phyloP scores from a whole-genome alignment of 768 basidiomycete species.

The Rhizopogon salebrosus region DNA sequence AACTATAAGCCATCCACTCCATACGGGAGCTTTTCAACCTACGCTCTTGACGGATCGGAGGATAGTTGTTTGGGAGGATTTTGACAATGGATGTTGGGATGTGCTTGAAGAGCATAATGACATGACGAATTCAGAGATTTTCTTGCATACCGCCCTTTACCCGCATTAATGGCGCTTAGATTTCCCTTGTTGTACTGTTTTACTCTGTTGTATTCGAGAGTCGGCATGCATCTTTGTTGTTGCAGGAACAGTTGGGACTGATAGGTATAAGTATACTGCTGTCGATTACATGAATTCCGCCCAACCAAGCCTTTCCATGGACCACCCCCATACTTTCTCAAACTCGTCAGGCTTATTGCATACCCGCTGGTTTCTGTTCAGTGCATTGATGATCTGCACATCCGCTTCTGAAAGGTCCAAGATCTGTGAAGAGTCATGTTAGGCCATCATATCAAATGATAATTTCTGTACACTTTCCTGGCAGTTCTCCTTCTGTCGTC shows the following conservation, averaged over 20 bases:
- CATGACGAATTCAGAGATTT: background rate
- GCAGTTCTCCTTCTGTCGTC: constrained; percentile 21
- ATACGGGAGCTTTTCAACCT: background rate
- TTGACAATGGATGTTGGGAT: background rate
- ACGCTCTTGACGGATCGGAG: constrained; percentile 2
- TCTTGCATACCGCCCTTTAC: background rate
- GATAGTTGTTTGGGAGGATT: constrained; percentile 15
- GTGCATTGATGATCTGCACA: constrained; percentile 31
- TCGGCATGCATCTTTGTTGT: no score
- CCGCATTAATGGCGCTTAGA: constrained; percentile 6
- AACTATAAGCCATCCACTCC: constrained; percentile 4
- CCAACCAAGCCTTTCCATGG: constrained; percentile 36
- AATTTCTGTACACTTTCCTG: constrained; percentile 27
- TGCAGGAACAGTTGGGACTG: background rate
- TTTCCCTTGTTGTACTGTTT: constrained; percentile 3
- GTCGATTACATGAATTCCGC: background rate
- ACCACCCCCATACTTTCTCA: constrained; percentile 35
- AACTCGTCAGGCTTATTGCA: constrained; percentile 35
- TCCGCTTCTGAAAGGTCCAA: constrained; percentile 31
- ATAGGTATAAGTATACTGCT: background rate
- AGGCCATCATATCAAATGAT: background rate
- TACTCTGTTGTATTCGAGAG: background rate
- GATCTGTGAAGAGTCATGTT: constrained; percentile 27
- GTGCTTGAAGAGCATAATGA: background rate
- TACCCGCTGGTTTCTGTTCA: constrained; percentile 35